Base-by-base conservation (phyloP, 352 stramenopile species). In the Albugo candida region DNA sequence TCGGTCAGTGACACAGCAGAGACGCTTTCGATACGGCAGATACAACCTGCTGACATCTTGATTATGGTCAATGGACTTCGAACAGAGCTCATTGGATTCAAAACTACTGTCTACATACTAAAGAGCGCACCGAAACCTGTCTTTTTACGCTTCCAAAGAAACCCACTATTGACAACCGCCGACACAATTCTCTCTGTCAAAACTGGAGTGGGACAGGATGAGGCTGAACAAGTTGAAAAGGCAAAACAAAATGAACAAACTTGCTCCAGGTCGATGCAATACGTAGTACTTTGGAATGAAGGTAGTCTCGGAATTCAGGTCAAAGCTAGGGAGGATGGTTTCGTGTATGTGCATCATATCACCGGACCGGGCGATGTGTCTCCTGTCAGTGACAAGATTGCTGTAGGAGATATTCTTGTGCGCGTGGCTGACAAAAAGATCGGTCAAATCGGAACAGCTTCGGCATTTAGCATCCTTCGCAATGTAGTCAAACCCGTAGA, bases 221-320 rank as follows among this genome's bases (percentile, higher is more conserved):
- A 31, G 8, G 3, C 24, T 8, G 8, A 8, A 31, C 24, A 31
- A 31, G 8, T 8, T 10, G 24, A 31, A 31, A 31, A 10, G 24
- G 24, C 8, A 8, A 31, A 31, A 31, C 3, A 31, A 31, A 31
- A 3, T 31, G 3, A 31, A 10, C 24, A 31, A 31, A 31, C 8
- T 3, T 3, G 24, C 24, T 31, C 24, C 8, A 8, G 8, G 3
- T 10, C 24, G 24, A 10, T 19, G 21, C 71, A 88, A 52, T 92
- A 88, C 55, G 65, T 67, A 6, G 65, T 92, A 11, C 45, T 84
- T 16, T 92, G 78, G 78, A 56, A 61, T 14, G 68, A 82, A 5
- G 78, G 78, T 0, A 68, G 74, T 2, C 63, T 92, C 5, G 78
- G 78, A 11, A 81, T 92, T 46, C 75, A 87, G 55, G 85, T 92